Evolutionary conservation across 2,329 filamentous ascomycete genomes (phyloP), one percentile per base, ranked within the genome.

Genomic region (Xylogone sp.): DNA sequence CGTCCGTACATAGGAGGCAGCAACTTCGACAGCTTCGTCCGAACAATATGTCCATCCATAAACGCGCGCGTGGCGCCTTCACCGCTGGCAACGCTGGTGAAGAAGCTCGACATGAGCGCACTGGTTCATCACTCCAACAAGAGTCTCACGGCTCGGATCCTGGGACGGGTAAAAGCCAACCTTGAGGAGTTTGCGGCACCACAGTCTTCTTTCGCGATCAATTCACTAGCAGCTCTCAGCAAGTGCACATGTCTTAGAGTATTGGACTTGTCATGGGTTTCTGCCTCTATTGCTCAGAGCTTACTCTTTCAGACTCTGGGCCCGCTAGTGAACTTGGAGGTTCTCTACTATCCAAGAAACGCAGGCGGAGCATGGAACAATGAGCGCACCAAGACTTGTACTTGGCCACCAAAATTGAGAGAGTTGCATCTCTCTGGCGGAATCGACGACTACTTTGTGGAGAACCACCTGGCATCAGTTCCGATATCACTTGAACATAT

Each of bases 31-130:
- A 29, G 51, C 39, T 68, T 68, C 49, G 61, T 67, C 16, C 51
- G 34, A 4, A 68, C 65, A 2, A 56, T 68, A 8, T 68, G 65
- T 51, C 65, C 65, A 12, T 66, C 65, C 24, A 67, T 67, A 50
- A 67, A 67, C 56, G 65, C 65, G 2, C 63, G 66, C 34, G 63
- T 67, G n/a, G 60, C 60, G 19, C 56, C 58, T 42, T 63, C 61
- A 7, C 50, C 63, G 1, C 56, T 68, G 4, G 57, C 64, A 1
- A 45, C 56, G 2, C 49, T 67, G 10, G 65, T 68, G 9, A 59
- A 53, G 21, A 48, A 51, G 13, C 59, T 68, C 7, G 65, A 68
- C 48, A 67, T 68, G 65, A 62, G 61, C 18, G 56, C 56, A 16
- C 53, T 68, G 10, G 65, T 65, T 7, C 65, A 68, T 27, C 64